phyloP scores from a whole-genome alignment of 805 yeast genomes.

The Yamadazyma sp. region DNA sequence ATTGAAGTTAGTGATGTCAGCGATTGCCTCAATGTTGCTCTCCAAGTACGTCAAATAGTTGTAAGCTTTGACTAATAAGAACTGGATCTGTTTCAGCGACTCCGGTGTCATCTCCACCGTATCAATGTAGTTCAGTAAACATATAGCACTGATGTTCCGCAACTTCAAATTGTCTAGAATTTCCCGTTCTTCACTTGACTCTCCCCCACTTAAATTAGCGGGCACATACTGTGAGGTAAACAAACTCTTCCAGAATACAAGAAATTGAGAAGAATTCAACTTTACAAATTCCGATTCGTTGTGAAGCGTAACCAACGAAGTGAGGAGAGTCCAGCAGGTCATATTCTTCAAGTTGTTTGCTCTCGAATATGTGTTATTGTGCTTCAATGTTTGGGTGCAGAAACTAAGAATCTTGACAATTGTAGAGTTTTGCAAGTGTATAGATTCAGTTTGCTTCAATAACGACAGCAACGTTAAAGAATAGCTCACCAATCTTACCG shows the following conservation, averaged over 20 bases:
- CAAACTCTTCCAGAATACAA: constrained; percentile 45
- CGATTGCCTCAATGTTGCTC: constrained; percentile 32
- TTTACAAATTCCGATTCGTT: constrained; percentile 43
- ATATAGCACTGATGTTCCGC: constrained; percentile 38
- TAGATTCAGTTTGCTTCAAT: constrained; percentile 35
- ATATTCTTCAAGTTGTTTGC: constrained; percentile 26
- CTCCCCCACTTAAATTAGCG: constrained; percentile 18
- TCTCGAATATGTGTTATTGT: constrained; percentile 24
- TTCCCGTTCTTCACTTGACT: constrained; percentile 25
- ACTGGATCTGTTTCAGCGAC: constrained; percentile 40
- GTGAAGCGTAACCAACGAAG: constrained; percentile 40
- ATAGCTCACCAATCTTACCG: constrained; percentile 30
- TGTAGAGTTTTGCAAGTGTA: constrained; percentile 38
- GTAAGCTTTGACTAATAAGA: constrained; percentile 40
- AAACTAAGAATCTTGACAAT: constrained; percentile 43
- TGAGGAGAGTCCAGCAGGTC: constrained; percentile 42
- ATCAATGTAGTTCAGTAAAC: constrained; percentile 39
- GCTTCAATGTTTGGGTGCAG: constrained; percentile 46
- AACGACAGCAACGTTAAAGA: constrained; percentile 37
- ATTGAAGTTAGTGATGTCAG: constrained; percentile 33
- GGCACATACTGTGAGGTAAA: constrained; percentile 42
- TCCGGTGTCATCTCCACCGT: constrained; percentile 42
- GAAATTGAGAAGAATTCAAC: constrained; percentile 43
- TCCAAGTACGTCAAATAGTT: constrained; percentile 42
- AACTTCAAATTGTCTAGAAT: constrained; percentile 35